Conservation (phyloP, 2,329 filamentous ascomycete species). For the Karstenula rhodostoma region DNA sequence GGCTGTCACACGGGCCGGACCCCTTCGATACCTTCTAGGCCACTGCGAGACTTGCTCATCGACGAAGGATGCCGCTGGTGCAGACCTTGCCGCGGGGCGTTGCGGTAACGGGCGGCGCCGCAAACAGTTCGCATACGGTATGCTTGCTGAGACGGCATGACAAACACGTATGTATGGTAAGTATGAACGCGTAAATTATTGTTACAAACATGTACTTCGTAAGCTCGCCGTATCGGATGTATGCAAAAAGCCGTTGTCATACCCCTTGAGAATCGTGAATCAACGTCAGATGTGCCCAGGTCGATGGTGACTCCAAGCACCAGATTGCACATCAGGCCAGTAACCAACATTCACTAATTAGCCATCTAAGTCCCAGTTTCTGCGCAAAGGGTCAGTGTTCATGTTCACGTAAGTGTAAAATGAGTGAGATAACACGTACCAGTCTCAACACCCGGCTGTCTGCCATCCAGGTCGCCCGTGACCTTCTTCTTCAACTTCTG, state of each 20-base stretch:
- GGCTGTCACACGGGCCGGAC: not conserved
- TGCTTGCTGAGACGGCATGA: not conserved
- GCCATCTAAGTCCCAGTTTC: conserved; percentile 34
- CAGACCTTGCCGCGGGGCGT: not conserved
- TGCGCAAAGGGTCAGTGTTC: conserved; percentile 24
- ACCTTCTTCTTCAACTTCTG: conserved; percentile 79
- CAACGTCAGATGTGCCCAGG: not conserved
- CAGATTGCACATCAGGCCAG: not conserved
- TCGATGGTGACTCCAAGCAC: not conserved
- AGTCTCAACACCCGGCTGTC: conserved; percentile 89
- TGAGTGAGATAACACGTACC: conserved; percentile 39
- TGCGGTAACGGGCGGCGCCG: not conserved
- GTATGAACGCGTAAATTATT: not conserved
- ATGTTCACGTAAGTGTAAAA: conserved; percentile 22
- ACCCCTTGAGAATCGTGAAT: not conserved
- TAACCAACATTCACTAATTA: not conserved
- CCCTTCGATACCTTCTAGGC: not conserved
- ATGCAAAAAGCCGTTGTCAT: not conserved
- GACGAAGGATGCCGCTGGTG: conserved; percentile 2
- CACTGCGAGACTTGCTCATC: not conserved
- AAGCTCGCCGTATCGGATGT: not conserved
- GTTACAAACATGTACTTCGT: not conserved
- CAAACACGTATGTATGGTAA: not conserved
- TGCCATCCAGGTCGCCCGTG: conserved; percentile 73
- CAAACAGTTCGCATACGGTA: not conserved